Base-by-base conservation (phyloP, 2,329 filamentous ascomycete species). In the Tolypocladium sp. region DNA sequence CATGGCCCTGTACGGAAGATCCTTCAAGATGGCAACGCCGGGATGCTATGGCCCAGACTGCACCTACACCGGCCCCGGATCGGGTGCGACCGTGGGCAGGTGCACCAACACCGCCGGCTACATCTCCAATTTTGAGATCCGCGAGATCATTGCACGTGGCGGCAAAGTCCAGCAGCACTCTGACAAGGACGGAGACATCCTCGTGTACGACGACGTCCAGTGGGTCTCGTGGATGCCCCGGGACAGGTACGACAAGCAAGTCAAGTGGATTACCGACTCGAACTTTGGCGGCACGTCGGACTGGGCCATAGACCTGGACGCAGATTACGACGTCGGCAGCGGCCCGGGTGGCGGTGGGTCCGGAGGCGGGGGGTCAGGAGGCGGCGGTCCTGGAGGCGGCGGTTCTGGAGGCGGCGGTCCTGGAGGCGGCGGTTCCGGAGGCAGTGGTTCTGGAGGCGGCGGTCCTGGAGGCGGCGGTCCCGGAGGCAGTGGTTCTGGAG, bases 81-180 rank as follows among this genome's bases (percentile, higher is more conserved):
- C 70, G 0, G 49, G 57, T 2, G 69, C 70, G 1, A 51, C 49
- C 6, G 59, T 61, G 22, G 71, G 71, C 7, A 51, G 51, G 2
- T 73, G 70, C 59, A 73, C 61, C 4, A 49, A 59, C 8, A 69
- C 68, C 0, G 59, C 58, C 2, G 72, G 72, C 2, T 73, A 73
- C 41, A 66, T 74, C n/a, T 59, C 68, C 6, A 65, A 71, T 55
- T 65, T 62, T 6, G 72, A 74, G 42, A 70, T 72, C 44, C 25
- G 55, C 5, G 59, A 65, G 10, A 67, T 68, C 59, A 60, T 59
- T 20, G 51, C 35, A 17, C 7, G 41, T 30, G 51, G 55, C 4
- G 54, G 44, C 44, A 57, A 57, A 5, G 38, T 57, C 35, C 30
- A 42, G 22, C 52, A 52, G 51, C 27, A 57, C 22, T 59, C 40